phyloP scores from a whole-genome alignment of 352 stramenopile genomes.

The Pythium periplocum region DNA sequence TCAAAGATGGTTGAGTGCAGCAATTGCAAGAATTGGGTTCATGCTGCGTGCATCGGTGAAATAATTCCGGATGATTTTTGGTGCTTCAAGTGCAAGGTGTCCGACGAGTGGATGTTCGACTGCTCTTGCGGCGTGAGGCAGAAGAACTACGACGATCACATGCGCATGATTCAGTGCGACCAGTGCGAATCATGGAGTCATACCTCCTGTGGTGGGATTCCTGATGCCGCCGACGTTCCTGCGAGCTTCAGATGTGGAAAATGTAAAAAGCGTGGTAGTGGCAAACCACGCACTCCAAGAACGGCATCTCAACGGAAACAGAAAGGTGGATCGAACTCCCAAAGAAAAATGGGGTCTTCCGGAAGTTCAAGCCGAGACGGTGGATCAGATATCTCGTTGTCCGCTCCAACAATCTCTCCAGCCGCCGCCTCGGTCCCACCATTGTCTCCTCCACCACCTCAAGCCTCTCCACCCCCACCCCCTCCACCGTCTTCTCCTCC shows the following conservation, averaged over 20 bases:
- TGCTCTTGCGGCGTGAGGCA: slow-evolving; percentile 52
- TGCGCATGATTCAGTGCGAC: slow-evolving; percentile 71
- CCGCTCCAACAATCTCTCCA: slow-evolving; percentile 19
- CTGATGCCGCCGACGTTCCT: slow-evolving; percentile 37
- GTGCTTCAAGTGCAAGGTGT: slow-evolving; percentile 40
- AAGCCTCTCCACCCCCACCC: slow-evolving; percentile 11
- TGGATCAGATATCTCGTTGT: slow-evolving; percentile 12
- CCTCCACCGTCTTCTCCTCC: slow-evolving; percentile 1
- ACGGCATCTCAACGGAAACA: not conserved
- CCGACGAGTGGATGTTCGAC: slow-evolving; percentile 56
- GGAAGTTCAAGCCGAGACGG: not conserved
- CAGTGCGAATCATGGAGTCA: slow-evolving; percentile 73
- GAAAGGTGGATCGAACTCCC: not conserved
- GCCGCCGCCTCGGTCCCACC: slow-evolving; percentile 5
- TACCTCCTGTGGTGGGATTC: slow-evolving; percentile 55
- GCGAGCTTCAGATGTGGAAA: slow-evolving; percentile 50
- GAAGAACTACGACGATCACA: slow-evolving; percentile 63
- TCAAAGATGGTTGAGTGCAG: slow-evolving; percentile 33
- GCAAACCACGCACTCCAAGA: not conserved
- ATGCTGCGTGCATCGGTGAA: slow-evolving; percentile 41
- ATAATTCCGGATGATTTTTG: slow-evolving; percentile 48
- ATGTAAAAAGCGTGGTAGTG: slow-evolving; percentile 18
- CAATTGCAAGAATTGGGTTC: slow-evolving; percentile 41
- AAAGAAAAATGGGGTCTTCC: slow-evolving; percentile 1
- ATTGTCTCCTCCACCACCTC: slow-evolving; percentile 13